phyloP scores from a whole-genome alignment of 768 basidiomycete genomes.

The Piloderma croceum region DNA sequence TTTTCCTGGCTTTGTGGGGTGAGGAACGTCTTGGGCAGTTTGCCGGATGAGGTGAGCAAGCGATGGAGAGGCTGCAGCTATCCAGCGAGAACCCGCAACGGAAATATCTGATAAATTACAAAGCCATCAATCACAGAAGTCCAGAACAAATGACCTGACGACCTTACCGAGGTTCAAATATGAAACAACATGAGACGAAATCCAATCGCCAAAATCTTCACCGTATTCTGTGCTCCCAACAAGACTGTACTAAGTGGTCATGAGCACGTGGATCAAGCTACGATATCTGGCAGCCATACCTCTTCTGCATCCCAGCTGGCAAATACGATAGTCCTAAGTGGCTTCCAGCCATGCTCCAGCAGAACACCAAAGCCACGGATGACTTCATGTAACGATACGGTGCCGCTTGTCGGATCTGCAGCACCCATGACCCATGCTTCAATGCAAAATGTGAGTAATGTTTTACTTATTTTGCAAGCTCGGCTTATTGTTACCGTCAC shows the following conservation, averaged over 20 bases:
- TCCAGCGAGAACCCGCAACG: constrained; percentile 55
- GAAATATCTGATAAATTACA: constrained; percentile 43
- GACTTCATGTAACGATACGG: constrained; percentile 71
- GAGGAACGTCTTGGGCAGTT: constrained; percentile 65
- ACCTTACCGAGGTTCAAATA: constrained; percentile 82
- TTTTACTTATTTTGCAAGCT: too few species aligned
- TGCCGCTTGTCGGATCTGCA: constrained; percentile 74
- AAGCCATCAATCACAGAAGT: constrained; percentile 7
- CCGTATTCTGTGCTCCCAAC: constrained; percentile 90
- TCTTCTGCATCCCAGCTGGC: constrained; percentile 81
- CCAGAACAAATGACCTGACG: constrained; percentile 9
- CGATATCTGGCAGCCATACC: constrained; percentile 25
- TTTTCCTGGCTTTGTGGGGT: constrained; percentile 58
- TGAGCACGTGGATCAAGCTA: constrained; percentile 3
- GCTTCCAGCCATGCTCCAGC: constrained; percentile 73
- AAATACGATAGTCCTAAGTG: constrained; percentile 69
- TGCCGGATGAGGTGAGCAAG: constrained; percentile 69
- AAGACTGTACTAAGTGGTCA: constrained; percentile 48
- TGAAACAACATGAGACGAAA: constrained; percentile 72
- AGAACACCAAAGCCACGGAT: constrained; percentile 69
- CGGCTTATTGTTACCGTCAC: constrained; percentile 57
- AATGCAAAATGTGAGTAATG: too few species aligned
- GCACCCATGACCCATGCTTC: constrained; percentile 76
- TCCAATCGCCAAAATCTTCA: constrained; percentile 84
- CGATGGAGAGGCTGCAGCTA: constrained; percentile 66